phyloP scores from a whole-genome alignment of 2,329 filamentous ascomycete species.

The Neonectria faginata region DNA sequence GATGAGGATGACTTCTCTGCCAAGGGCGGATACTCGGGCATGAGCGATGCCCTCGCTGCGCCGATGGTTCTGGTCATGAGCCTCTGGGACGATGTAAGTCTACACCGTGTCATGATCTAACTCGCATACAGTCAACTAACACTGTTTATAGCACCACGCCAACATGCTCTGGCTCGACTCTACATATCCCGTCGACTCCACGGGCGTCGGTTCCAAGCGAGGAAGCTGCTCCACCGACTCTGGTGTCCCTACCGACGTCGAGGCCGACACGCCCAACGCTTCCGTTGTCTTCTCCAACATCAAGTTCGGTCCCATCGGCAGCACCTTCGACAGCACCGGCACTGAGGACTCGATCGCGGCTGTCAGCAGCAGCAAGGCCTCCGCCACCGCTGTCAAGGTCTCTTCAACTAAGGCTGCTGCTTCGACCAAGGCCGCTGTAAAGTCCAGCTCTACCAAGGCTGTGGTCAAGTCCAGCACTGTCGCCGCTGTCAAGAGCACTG shows the following conservation, averaged over 20 bases:
- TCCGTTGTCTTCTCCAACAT: constrained; percentile 69
- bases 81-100: constrained; percentile 68
- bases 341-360: constrained; percentile 23
- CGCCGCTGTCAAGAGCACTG: constrained; percentile 17
- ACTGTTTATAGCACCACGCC: constrained; percentile 58
- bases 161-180: constrained; percentile 82
- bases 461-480: neutral
- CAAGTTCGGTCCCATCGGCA: constrained; percentile 65
- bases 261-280: constrained; percentile 57
- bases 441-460: neutral
- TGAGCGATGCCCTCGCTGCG: constrained; percentile 59
- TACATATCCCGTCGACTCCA: constrained; percentile 65
- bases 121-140: neutral
- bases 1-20: constrained; percentile 64
- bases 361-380: constrained; percentile 15
- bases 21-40: constrained; percentile 67
- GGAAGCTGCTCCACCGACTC: constrained; percentile 65
- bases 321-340: constrained; percentile 55
- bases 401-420: neutral
- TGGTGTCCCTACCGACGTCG: constrained; percentile 63
- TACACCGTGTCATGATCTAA: neutral
- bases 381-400: constrained; percentile 1
- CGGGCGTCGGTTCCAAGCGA: constrained; percentile 60
- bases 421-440: neutral
- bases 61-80: constrained; percentile 62